phyloP scores from a whole-genome alignment of 192 early-diverging fungal genomes.

The Backusella macrospora region DNA sequence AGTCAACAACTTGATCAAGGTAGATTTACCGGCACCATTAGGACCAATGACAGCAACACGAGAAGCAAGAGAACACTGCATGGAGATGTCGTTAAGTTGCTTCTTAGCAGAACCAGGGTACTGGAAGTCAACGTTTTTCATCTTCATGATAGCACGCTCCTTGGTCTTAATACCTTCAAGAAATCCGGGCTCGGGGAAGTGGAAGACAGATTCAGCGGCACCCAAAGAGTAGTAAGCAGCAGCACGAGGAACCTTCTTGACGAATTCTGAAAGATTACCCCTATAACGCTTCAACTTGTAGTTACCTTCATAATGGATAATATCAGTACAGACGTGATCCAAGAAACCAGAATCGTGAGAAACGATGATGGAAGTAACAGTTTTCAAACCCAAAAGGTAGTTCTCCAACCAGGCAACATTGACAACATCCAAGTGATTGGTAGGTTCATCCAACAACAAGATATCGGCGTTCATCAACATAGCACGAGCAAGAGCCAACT shows the following conservation, averaged over 20 bases:
- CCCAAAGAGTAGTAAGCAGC: conserved; percentile 77
- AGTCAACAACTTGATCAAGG: too few relatives aligned
- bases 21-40: too few relatives aligned
- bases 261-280: conserved; percentile 82
- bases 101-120: conserved; percentile 62
- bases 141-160: conserved; percentile 78
- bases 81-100: neutral
- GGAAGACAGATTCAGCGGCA: conserved; percentile 64
- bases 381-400: conserved; percentile 70
- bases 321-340: conserved; percentile 79
- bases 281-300: conserved; percentile 78
- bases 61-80: too few relatives aligned
- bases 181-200: conserved; percentile 75
- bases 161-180: conserved; percentile 76
- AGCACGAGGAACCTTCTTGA: conserved; percentile 75
- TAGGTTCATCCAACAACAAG: conserved; percentile 83
- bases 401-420: conserved; percentile 65
- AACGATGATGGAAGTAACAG: conserved; percentile 83
- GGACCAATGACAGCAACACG: too few relatives aligned
- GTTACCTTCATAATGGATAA: conserved; percentile 78
- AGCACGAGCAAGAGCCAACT: conserved; percentile 82
- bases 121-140: conserved; percentile 70
- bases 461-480: conserved; percentile 88
- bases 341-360: conserved; percentile 89
- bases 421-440: conserved; percentile 83